Base-by-base conservation (phyloP, 768 basidiomycete species). In the Rhodotorula graminis region DNA sequence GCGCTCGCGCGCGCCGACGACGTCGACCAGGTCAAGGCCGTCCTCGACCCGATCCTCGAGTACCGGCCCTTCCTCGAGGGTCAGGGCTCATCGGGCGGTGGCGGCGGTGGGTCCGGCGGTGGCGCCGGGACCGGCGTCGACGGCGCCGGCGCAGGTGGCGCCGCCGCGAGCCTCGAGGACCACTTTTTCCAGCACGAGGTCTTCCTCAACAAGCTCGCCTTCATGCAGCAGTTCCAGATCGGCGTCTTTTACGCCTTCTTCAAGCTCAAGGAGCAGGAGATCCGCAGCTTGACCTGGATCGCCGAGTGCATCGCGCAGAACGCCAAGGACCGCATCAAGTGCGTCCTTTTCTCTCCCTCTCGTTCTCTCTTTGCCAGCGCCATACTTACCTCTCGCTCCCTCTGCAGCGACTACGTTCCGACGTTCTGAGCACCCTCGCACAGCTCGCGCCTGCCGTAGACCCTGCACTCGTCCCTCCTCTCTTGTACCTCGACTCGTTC, bases 221-320 rank as follows among this genome's bases (percentile, higher is more conserved):
- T 98, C 85, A 81, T 98, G 81, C 95, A 97, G 82, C 89, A 99
- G 83, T 98, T 97, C 85, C 93, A 97, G 81, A 89, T 90, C 78
- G 91, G 90, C 53, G 88, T 95, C 49, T 97, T 83, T 62, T 82
- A 82, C 67, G 88, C 88, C 79, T 97, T 94, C 80, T 86, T 96
- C 77, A 83, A 83, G 77, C 76, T 84, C 27, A 84, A 84, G 79
- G 83, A 84, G 78, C 83, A 84, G 77, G 83, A 84, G 76, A 82
- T 83, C 21, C 72, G 83, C 65, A 83, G 81, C 73, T 67, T 83
- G 59, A 81, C 80, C 29, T 83, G 83, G 82, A 80, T 80, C 40
- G 75, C 76, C 0, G 95, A 98, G 83, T 97, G 95, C 82, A 96
- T 98, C 77, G 93, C 93, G 16, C 95, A 97, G 84, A 89, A 95